Conservation (phyloP, 768 basidiomycete species). For the Phlegmacium glaucopus region DNA sequence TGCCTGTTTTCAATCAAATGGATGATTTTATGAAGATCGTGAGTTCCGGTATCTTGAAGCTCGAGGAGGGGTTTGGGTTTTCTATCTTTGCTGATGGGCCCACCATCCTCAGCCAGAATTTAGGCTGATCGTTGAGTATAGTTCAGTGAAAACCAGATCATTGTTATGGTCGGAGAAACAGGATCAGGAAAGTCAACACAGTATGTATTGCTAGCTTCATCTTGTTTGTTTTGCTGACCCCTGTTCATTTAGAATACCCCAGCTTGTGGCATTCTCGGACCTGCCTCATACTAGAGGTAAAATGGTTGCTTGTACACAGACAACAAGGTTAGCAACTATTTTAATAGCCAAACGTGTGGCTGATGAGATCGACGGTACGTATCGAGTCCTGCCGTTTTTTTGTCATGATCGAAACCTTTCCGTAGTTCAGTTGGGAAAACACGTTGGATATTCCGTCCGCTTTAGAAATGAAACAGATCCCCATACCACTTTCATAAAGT, state of each 20-base stretch:
- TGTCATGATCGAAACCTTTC: constrained; percentile 2
- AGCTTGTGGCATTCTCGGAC: constrained; percentile 94
- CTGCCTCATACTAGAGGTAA: constrained; percentile 87
- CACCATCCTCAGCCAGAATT: constrained; percentile 14
- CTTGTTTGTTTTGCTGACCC: constrained; percentile 17
- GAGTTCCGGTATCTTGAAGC: constrained; percentile 34
- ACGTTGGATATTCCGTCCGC: constrained; percentile 97
- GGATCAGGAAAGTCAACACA: constrained; percentile 99
- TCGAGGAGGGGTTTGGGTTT: constrained; percentile 44
- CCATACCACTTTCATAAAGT: constrained; percentile 93
- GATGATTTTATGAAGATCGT: constrained; percentile 88
- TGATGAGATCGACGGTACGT: constrained; percentile 96
- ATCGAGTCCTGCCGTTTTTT: not conserved
- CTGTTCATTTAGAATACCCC: constrained; percentile 69
- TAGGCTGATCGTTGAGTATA: not conserved
- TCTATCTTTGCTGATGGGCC: constrained; percentile 40
- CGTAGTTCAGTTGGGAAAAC: constrained; percentile 84
- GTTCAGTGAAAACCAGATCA: constrained; percentile 72
- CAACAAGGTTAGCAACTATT: constrained; percentile 95
- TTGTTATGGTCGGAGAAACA: constrained; percentile 91
- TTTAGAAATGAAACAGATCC: constrained; percentile 95
- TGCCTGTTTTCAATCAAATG: constrained; percentile 94
- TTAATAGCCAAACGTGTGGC: constrained; percentile 98
- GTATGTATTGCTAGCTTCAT: constrained; percentile 44
- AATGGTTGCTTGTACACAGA: constrained; percentile 95